Evolutionary conservation across 2,329 filamentous ascomycete genomes (phyloP).

Genomic region (Metarhizium robertsii): DNA sequence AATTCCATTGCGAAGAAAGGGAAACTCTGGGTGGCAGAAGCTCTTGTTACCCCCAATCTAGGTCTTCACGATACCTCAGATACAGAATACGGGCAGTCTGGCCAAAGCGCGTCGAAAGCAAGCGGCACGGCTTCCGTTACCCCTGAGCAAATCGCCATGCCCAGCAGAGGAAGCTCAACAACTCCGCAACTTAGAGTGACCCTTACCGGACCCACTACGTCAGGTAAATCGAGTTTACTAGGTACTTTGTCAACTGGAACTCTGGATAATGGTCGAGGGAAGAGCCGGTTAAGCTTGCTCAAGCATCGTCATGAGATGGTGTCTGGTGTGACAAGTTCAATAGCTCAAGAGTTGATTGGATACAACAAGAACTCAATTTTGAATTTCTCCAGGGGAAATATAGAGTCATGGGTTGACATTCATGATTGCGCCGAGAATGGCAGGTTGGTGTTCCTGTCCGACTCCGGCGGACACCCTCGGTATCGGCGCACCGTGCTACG

Average conservation of each 20-base stretch:
- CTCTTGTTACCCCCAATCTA: slow-evolving; percentile 69
- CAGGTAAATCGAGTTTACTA: slow-evolving; percentile 84
- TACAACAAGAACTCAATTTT: slow-evolving; percentile 57
- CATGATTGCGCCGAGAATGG: slow-evolving; percentile 67
- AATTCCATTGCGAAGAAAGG: slow-evolving; percentile 24
- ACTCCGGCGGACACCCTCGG: slow-evolving; percentile 83
- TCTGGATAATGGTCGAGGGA: slow-evolving; percentile 85
- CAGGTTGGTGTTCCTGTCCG: slow-evolving; percentile 77
- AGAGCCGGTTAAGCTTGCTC: slow-evolving; percentile 76
- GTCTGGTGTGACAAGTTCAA: slow-evolving; percentile 86
- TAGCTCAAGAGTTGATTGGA: slow-evolving; percentile 87
- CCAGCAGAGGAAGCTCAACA: slow-evolving; percentile 37
- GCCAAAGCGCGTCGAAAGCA: background rate
- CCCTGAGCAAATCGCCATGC: slow-evolving; percentile 13
- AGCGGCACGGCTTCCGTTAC: background rate
- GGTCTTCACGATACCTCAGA: slow-evolving; percentile 16
- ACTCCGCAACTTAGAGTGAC: slow-evolving; percentile 78
- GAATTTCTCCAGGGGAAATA: slow-evolving; percentile 79
- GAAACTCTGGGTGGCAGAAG: slow-evolving; percentile 81
- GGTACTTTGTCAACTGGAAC: slow-evolving; percentile 82
- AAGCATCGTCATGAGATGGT: slow-evolving; percentile 90
- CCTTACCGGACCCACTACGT: slow-evolving; percentile 79
- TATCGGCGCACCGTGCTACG: slow-evolving; percentile 84
- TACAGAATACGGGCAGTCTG: slow-evolving; percentile 11
- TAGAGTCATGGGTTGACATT: slow-evolving; percentile 91